These are phyloP conservation scores for Malus domestica DNA, from an alignment of 306 rosid species.

Conservation along the genomic window ASM211411v1 NC_041793.1:29476001-29476500, in stretches of 20 bases:
- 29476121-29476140: too few species aligned
- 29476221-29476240: too few species aligned
- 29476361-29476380: not conserved
- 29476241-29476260: not conserved
- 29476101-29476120: not conserved
- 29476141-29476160: too few species aligned
- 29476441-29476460: not conserved
- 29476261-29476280: not conserved
- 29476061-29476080: not conserved
- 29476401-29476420: not conserved
- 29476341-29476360: not conserved
- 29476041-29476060: not conserved
- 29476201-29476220: not conserved
- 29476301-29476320: not conserved
- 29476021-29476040: not conserved
- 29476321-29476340: not conserved
- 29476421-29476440: not conserved
- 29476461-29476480: not conserved
- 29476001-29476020: too few species aligned
- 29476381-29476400: not conserved
- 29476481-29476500: not conserved
- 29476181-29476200: too few species aligned
- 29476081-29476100: not conserved
- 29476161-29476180: too few species aligned
- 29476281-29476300: not conserved